These are phyloP conservation scores for Litsea cubeba DNA, from an alignment of 164 flowering plant species.

Conservation along the genomic window DNA sequence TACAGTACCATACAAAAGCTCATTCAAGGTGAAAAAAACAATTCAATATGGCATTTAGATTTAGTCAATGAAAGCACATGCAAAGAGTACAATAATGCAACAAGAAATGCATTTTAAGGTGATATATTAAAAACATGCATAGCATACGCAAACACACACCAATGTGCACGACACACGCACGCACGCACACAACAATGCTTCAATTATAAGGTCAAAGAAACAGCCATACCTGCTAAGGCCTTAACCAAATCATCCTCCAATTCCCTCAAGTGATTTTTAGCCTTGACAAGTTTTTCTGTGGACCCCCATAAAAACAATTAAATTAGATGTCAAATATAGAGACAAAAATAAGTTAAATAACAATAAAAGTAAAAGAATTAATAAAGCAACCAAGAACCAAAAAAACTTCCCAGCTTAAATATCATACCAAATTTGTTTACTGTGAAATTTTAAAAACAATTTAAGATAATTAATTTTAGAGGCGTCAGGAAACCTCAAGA, in stretches of 20 bases:
- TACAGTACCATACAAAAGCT: too few relatives aligned
- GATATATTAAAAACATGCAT: too few relatives aligned
- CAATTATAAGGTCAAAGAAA: too few relatives aligned
- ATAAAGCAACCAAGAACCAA: neutral
- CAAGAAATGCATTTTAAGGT: too few relatives aligned
- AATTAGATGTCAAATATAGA: neutral
- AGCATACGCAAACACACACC: too few relatives aligned
- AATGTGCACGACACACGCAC: too few relatives aligned
- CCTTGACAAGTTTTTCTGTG: constrained; percentile 46
- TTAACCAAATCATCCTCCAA: constrained; percentile 67
- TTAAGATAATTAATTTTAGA: neutral
- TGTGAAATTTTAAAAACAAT: neutral
- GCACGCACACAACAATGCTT: too few relatives aligned
- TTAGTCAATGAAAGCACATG: too few relatives aligned
- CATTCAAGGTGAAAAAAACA: too few relatives aligned
- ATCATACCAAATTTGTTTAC: too few relatives aligned
- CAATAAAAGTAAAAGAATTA: neutral
- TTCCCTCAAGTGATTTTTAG: constrained; percentile 48
- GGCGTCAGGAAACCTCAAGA: neutral
- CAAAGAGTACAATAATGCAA: too few relatives aligned
- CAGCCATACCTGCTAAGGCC: constrained; percentile 56
- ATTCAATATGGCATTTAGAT: too few relatives aligned
- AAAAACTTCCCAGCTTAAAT: neutral
- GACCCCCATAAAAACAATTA: neutral
- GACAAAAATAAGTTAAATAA: neutral